phyloP scores from a whole-genome alignment of 2,329 filamentous ascomycete genomes.

The Cercospora sp. region DNA sequence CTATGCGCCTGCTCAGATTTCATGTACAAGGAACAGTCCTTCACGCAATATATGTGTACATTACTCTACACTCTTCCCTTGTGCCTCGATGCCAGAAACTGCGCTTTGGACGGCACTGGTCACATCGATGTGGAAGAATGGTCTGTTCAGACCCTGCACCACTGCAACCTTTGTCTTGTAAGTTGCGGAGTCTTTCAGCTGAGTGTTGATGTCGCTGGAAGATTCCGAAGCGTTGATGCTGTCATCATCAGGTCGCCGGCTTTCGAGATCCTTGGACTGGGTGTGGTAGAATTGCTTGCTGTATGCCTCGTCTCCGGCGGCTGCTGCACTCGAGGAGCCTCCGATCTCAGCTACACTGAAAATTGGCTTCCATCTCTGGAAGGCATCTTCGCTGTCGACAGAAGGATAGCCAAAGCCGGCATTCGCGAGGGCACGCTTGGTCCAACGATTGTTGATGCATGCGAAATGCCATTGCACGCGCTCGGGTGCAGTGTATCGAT shows the following conservation, averaged over 20 bases:
- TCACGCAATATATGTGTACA: neutral
- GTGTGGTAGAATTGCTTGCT: conserved; percentile 53
- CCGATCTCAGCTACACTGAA: conserved; percentile 89
- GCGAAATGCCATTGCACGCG: conserved; percentile 94
- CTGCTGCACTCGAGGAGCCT: conserved; percentile 68
- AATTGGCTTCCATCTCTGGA: conserved; percentile 85
- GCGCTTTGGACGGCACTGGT: conserved; percentile 87
- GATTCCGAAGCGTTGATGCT: conserved; percentile 33
- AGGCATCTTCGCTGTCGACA: conserved; percentile 50
- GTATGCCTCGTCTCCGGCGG: conserved; percentile 63
- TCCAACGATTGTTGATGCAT: conserved; percentile 92
- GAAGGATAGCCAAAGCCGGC: conserved; percentile 87
- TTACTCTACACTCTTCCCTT: conserved; percentile 7
- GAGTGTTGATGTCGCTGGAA: conserved; percentile 44
- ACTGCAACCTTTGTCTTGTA: conserved; percentile 55
- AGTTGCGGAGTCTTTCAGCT: conserved; percentile 50
- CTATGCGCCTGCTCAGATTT: neutral
- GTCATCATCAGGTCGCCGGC: conserved; percentile 25
- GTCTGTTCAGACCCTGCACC: conserved; percentile 82
- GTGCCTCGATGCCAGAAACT: conserved; percentile 62
- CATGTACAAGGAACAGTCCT: neutral
- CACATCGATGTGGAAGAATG: conserved; percentile 91
- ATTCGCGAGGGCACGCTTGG: conserved; percentile 81
- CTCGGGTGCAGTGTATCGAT: conserved; percentile 77
- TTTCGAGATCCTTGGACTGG: conserved; percentile 38